Conservation (phyloP, 495 filamentous ascomycete species). For the Penicillium samsonianum region DNA sequence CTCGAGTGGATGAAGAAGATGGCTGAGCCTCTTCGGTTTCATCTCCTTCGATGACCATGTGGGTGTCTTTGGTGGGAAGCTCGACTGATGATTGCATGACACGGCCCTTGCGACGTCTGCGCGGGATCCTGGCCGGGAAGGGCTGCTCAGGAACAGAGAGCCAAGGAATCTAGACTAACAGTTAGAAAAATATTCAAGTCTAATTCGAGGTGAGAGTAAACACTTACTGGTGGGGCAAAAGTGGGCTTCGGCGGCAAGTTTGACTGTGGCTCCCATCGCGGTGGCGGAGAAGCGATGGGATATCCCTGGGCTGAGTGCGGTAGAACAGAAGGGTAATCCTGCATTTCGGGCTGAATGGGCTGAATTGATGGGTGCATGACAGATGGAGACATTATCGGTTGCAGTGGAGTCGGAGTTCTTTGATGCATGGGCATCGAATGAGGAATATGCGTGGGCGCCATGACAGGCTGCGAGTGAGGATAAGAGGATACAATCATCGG, state of each 20-base stretch:
- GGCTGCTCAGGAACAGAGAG: slow-evolving; percentile 65
- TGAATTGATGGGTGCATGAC: slow-evolving; percentile 30
- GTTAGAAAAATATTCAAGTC: slow-evolving; percentile 10
- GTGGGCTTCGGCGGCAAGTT: slow-evolving; percentile 34
- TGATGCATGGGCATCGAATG: slow-evolving; percentile 42
- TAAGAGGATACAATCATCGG: slow-evolving; percentile 55
- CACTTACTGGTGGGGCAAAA: slow-evolving; percentile 67
- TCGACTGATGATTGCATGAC: slow-evolving; percentile 45
- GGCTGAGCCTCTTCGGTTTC: slow-evolving; percentile 23
- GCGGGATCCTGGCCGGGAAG: slow-evolving; percentile 59
- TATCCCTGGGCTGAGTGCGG: slow-evolving; percentile 30
- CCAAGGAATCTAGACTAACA: slow-evolving; percentile 68
- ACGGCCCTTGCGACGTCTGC: slow-evolving; percentile 44
- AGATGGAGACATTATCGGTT: slow-evolving; percentile 45
- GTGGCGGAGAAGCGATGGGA: slow-evolving; percentile 34
- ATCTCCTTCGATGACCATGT: slow-evolving; percentile 25
- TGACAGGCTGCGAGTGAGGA: slow-evolving; percentile 45
- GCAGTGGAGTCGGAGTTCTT: slow-evolving; percentile 44
- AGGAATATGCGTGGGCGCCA: slow-evolving; percentile 43
- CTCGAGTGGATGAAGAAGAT: slow-evolving; percentile 32
- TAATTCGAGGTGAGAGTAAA: neutral
- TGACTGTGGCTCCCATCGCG: slow-evolving; percentile 31
- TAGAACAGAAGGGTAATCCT: slow-evolving; percentile 36
- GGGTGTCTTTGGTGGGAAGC: slow-evolving; percentile 49
- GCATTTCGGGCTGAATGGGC: slow-evolving; percentile 34